phyloP scores from a whole-genome alignment of 768 basidiomycete species.

The Mycena alexandri region DNA sequence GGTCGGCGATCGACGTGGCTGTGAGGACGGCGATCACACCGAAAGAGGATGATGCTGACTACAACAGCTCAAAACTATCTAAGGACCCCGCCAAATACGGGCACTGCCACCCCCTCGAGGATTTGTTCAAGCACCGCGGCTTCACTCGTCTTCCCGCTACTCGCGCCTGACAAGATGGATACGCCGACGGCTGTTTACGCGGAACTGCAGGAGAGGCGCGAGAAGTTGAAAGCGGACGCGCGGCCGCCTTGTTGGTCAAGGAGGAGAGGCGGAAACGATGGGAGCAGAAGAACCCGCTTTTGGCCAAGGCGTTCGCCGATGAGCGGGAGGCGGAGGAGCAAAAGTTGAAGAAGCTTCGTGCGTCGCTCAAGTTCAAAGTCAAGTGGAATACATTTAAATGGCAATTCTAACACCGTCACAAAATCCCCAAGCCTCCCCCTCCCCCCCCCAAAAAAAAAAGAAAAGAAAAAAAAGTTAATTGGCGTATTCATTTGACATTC shows the following conservation, averaged over 20 bases:
- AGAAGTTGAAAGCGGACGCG: background rate
- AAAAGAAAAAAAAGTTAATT: no score
- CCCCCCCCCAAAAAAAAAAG: no score
- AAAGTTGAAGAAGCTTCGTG: slow-evolving; percentile 7
- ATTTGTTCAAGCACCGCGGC: slow-evolving; percentile 1
- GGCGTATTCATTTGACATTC: no score
- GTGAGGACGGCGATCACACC: no score
- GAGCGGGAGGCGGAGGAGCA: slow-evolving; percentile 9
- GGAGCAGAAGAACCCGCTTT: slow-evolving; percentile 19
- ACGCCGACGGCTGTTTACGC: background rate
- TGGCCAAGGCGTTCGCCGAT: slow-evolving; percentile 13
- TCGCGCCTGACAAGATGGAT: background rate
- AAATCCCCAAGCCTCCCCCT: no score
- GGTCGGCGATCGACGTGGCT: no score
- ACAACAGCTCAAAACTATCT: no score
- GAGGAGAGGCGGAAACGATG: slow-evolving; percentile 19
- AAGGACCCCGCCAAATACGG: no score
- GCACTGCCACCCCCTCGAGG: no score
- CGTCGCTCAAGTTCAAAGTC: background rate
- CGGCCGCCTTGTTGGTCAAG: slow-evolving; percentile 9
- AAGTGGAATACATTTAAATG: background rate
- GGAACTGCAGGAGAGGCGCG: slow-evolving; percentile 5
- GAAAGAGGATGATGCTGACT: no score
- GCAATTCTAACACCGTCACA: no score
- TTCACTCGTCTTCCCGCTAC: background rate